Base-by-base conservation (phyloP, 1,284 basidiomycete genomes). In the Puccinia horiana region DNA sequence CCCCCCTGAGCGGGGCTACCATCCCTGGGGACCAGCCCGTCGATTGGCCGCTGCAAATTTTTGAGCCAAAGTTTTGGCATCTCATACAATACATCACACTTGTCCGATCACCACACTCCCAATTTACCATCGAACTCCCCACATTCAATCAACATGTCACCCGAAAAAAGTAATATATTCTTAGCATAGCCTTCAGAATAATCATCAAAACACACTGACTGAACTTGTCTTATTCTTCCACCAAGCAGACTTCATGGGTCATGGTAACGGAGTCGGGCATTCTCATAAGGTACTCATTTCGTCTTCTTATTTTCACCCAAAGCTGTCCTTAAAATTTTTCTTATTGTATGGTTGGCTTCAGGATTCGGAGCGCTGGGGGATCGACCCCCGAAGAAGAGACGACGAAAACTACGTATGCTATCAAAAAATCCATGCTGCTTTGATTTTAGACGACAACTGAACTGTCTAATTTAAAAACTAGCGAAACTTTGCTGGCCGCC, bases 281-380 rank as follows among this genome's bases (percentile, higher is more conserved):
- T 2, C 63, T 9, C 63, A 40, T 26, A 67, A 67, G 18, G 63
- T 67, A 67, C 40, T 14, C 32, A 23, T 40, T 23, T 67, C 3
- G 14, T 37, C 61, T 29, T 63, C 6, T 32, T 12, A 20, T 52
- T 23, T 67, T 1, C n/a, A 42, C 23, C 2, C 12, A 20, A n/a
- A 42, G 63, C 14, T 42, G 37, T n/a, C 16, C 37, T 67, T 12
- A 42, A 20, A 23, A 42, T 20, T 42, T 20, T 11, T 8, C 18
- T 67, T 67, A 6, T 67, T 40, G 20, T 6, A 58, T n/a, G 63
- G 42, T 42, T 14, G n/a, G 4, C 12, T 29, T 32, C 32, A 75
- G 80, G 80, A 81, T 23, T 69, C 80, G 6, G 80, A 81, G 16
- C 80, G 72, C 32, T 81, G 80, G 80, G 73, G 32, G 40, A 29